Base-by-base conservation (phyloP, 345 rosid genomes). In the Kernera saxatilis region DNA sequence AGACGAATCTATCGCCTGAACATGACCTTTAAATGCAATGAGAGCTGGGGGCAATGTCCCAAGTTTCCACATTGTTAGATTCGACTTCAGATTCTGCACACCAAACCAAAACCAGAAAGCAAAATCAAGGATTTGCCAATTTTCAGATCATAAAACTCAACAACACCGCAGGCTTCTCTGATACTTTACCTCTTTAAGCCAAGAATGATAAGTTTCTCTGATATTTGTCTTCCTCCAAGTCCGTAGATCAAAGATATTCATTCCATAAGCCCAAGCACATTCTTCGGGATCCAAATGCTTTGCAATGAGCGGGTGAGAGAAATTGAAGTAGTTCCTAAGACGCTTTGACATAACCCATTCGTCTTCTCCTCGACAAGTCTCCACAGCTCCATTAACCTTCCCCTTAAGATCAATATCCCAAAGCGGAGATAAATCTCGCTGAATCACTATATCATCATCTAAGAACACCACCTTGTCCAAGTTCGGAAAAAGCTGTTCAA, bases 201-300 rank as follows among this genome's bases (percentile, higher is more conserved):
- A 94, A 35, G 83, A 84, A 84, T 94, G 96, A 74, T 94, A 91
- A 22, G 86, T 88, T 73, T 91, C 96, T 70, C 93, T 81, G 63
- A 94, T 90, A 52, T 83, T 81, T 50, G 97, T 90, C 75, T 84
- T 85, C 79, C 98, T 92, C 99, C 99, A 95, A 3, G 90, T 82
- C 44, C 77, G 81, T 25, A 95, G 90, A 86, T 95, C 99, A 59
- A 95, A 90, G 70, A 95, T 78, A 72, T 95, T 95, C 99, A 95
- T 95, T 54, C 99, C 99, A 78, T 95, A 95, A 37, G 99, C 99
- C 99, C 99, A 95, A 7, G 99, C 99, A 79, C 99, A 95, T 82
- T 95, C 99, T 49, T 88, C 74, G 0, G 98, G 94, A 63, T 95
- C 83, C 84, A 95, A 80, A 82, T 87, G 79, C 70, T 92, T 85